Base-by-base conservation (phyloP, 352 stramenopile species). In the Phytophthora sp. region DNA sequence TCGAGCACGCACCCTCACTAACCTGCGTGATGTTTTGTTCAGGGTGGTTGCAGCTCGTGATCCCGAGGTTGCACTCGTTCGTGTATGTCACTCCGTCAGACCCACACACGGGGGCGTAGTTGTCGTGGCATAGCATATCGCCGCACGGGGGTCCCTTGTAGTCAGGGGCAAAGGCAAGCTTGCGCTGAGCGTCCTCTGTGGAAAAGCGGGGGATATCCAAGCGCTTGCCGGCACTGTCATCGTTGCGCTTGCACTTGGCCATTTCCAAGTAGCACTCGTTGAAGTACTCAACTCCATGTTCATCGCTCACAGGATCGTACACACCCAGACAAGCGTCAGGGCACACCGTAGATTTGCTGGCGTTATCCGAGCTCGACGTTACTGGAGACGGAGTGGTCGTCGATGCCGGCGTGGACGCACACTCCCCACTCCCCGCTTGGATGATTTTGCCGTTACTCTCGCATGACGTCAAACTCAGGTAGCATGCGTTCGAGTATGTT, bases 401-500 rank as follows among this genome's bases (percentile, higher is more conserved):
- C 50, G 50, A 49, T 24, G 50, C 26, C 21, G 32, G 34, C n/a
- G 32, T 18, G 17, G 53, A 61, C n/a, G 31, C 41, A 35, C 26
- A 44, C 4, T 18, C 20, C 27, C 32, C 62, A 78, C 48, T 72
- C 56, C 4, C 60, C 70, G 15, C 51, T 31, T 66, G 23, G 10
- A 44, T 63, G 69, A 57, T 30, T 34, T 28, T 1, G 30, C 46
- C 21, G 61, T 26, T 9, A 49, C 54, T 7, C 62, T 27, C 26
- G 54, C 38, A 15, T 62, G 15, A 54, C 70, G 11, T 68, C 46
- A 35, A 70, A 82, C 24, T 55, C 24, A 10, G 46, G 46, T 2
- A 71, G 48, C 0, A 21, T 38, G 17, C 26, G 39, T 72, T 78
- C n/a, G 46, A 32, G 52, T 77, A 79, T 12, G 57, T 63, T 24